Conservation (phyloP, 2,329 filamentous ascomycete species). For the Geoglossum cookeanum region DNA sequence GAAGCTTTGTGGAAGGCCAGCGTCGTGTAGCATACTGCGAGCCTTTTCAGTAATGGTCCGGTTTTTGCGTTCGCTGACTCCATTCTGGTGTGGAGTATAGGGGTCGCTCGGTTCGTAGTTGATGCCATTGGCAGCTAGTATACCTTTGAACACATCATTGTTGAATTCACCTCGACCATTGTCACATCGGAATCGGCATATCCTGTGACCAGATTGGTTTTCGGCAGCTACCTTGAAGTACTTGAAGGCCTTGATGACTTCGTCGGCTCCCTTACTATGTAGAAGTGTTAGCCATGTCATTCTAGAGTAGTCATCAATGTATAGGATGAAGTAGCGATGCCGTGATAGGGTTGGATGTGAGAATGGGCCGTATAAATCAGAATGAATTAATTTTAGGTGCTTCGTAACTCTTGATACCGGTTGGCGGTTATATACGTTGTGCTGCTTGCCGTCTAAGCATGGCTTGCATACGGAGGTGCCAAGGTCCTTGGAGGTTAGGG, state of each 20-base stretch:
- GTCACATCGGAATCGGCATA: neutral
- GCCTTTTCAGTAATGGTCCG: neutral
- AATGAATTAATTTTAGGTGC: neutral
- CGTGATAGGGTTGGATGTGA: neutral
- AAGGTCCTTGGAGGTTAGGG: no score
- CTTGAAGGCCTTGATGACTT: neutral
- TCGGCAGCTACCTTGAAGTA: neutral
- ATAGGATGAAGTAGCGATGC: neutral
- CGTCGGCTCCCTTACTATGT: neutral
- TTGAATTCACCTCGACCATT: slow-evolving; percentile 2
- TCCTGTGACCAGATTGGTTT: neutral
- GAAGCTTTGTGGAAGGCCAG: neutral
- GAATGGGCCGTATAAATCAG: neutral
- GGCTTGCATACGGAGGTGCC: neutral
- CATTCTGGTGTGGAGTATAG: slow-evolving; percentile 1
- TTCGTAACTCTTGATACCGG: neutral
- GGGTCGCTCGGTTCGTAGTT: neutral
- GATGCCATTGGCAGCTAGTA: neutral
- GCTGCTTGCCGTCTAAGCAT: neutral
- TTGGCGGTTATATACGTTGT: neutral
- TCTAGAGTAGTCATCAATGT: neutral
- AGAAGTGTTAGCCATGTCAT: neutral
- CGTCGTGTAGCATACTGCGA: neutral
- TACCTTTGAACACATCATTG: neutral
- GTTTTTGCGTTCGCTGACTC: neutral